Evolutionary conservation across 106 monocot species (phyloP), one percentile per base, ranked within the genome.

Genomic region (Acanthochlamys bracteata): DNA sequence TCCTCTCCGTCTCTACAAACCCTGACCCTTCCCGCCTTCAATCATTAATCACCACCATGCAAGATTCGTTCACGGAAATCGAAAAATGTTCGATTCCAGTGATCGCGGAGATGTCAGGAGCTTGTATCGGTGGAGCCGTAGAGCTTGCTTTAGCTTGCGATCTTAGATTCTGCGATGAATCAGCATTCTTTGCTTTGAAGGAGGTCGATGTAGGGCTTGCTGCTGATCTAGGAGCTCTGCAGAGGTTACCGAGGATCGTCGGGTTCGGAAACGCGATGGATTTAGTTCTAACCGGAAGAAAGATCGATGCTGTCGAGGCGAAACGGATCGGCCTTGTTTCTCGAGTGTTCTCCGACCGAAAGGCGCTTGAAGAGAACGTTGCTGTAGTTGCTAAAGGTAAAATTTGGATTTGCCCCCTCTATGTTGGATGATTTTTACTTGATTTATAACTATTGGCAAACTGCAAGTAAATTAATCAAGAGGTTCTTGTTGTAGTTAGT

Each of bases 1-100:
- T 84, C 71, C 16, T 45, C 41, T 68, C 80, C 63, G 9, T 66
- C 74, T 4, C 53, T 41, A 10, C 57, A 41, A 15, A 27, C 56
- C 6, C 65, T 54, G 15, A 39, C n/a, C 77, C 79, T 25, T 70
- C 73, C 41, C 63, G 15, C 49, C 85, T 88, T 62, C 84, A 88
- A 74, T 61, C 70, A 61, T 57, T 26, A 6, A 83, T 96, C 80
- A 80, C 88, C 56, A 64, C 52, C 14, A 42, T 96, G 4, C 96
- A 96, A 74, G 72, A 65, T 14, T 68, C 88, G 21, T 26, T 91
- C 54, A 64, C 96, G 23, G 80, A 82, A 33, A 10, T 96, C 55
- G 91, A 96, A 75, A 65, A 65, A 57, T 91, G 82, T 78, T 73
- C 85, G 45, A 85, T 79, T 73, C 98, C 98, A n/a, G 98, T 98